Evolutionary conservation across 352 stramenopile species (phyloP), one percentile per base, ranked within the genome.

Genomic region (Phytophthora quininea): DNA sequence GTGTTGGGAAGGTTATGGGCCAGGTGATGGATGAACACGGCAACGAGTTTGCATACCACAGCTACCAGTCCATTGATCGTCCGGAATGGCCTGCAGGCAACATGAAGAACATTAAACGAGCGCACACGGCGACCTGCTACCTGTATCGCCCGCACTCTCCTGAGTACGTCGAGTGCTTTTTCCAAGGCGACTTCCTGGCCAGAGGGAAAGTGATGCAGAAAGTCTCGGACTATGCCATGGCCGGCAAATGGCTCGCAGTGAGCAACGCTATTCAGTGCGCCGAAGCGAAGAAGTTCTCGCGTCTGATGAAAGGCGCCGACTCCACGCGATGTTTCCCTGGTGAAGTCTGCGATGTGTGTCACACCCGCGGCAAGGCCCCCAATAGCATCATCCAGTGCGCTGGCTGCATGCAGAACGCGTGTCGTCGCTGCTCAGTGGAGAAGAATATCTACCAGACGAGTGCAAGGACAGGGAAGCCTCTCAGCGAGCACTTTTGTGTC

Each of bases 171-270:
- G 71, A 82, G 49, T 61, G 57, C 5, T 82, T 82, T 55, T 74
- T 79, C 51, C 63, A 67, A 57, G 71, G 74, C 11, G 67, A 79
- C 30, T 72, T 77, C 42, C 54, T 67, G 31, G 70, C 61, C 27
- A 67, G 69, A 29, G 64, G 71, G 55, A 71, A 66, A 7, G 67
- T 75, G 45, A 48, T 62, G 50, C 63, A 77, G 49, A 66, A 62
- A 4, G 62, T 79, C 29, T 69, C 74, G 2, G 68, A 82, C 47
- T 82, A 77, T 42, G 58, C 57, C n/a, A 79, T 79, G 52, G 67
- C 74, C 3, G 71, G 74, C n/a, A 79, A 77, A 33, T 79, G 74
- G 74, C 58, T 82, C 45, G 62, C 67, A 11, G 71, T 79, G 37
- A 70, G 51, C 54, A 66, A 66, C 38, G 56, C 59, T 12, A 50